A percentile compares a stretch with the other conserved stretches of the same genome.
Evolutionary conservation across 2,329 filamentous ascomycete genomes (phyloP).

Genomic region (Clonostachys byssicola): DNA sequence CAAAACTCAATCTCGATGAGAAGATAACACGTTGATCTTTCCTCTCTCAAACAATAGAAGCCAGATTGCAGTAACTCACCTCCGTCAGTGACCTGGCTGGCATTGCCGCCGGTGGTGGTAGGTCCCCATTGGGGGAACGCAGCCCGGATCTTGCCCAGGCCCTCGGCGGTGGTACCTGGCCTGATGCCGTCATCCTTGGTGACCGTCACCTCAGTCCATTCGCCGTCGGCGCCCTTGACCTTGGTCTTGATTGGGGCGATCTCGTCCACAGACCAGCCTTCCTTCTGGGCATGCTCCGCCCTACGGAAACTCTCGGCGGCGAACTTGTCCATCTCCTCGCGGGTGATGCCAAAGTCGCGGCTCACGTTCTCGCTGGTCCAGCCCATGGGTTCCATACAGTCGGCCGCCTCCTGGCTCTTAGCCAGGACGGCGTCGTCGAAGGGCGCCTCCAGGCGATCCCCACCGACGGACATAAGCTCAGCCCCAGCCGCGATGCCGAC

Average conservation of each 20-base stretch:
- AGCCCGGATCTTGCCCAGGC: conserved; percentile 76
- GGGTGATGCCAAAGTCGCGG: conserved; percentile 79
- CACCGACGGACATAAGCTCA: conserved; percentile 78
- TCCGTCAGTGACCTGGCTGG: conserved; percentile 91
- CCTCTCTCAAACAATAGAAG: neutral
- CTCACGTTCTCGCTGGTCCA: conserved; percentile 97
- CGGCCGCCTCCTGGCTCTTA: conserved; percentile 69
- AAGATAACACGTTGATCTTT: neutral
- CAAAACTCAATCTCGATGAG: too few relatives aligned
- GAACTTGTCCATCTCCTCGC: conserved; percentile 79
- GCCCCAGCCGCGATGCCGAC: conserved; percentile 84
- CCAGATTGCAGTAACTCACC: conserved; percentile 35
- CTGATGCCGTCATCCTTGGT: conserved; percentile 88
- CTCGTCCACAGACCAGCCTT: conserved; percentile 89
- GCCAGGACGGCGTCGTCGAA: conserved; percentile 74
- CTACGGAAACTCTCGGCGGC: conserved; percentile 84
- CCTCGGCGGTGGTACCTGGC: conserved; percentile 82
- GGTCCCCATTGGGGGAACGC: conserved; percentile 90
- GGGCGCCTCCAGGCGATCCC: conserved; percentile 64
- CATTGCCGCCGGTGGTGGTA: conserved; percentile 86
- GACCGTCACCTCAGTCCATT: conserved; percentile 72
- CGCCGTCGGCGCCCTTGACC: conserved; percentile 79
- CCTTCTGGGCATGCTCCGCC: conserved; percentile 86
- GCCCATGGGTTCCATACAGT: conserved; percentile 95
- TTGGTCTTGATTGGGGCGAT: conserved; percentile 83